A percentile compares a stretch with the other conserved stretches of the same genome.
Evolutionary conservation across 352 stramenopile species (phyloP).

Genomic region (Globisporangium sylvaticum): DNA sequence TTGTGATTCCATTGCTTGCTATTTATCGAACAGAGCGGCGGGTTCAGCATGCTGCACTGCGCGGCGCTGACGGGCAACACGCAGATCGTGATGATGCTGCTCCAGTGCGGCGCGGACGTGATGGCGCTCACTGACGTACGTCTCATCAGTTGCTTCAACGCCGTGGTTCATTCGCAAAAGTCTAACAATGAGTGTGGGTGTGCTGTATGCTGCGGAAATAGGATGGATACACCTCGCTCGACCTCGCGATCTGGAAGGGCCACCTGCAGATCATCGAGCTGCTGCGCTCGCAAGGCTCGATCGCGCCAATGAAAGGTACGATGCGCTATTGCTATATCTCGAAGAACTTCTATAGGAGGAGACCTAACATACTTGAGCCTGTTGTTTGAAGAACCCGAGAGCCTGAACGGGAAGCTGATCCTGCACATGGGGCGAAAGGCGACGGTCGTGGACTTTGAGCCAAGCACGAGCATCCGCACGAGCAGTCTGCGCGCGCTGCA

Average conservation of each 20-base stretch:
- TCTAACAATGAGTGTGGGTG: neutral
- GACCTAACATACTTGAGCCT: neutral
- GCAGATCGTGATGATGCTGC: conserved; percentile 86
- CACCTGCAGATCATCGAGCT: conserved; percentile 84
- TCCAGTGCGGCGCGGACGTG: conserved; percentile 75
- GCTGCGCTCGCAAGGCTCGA: conserved; percentile 71
- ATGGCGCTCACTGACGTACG: conserved; percentile 71
- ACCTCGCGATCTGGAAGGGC: conserved; percentile 78
- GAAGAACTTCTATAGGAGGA: neutral
- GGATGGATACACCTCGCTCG: conserved; percentile 79
- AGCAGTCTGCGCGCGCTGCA: conserved; percentile 73
- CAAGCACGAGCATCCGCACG: conserved; percentile 67
- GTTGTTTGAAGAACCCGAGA: conserved; percentile 51
- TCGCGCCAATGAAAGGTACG: conserved; percentile 78
- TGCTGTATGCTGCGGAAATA: conserved; percentile 13
- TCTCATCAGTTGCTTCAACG: neutral
- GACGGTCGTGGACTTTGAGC: conserved; percentile 81
- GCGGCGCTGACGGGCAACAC: conserved; percentile 72
- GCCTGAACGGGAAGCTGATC: conserved; percentile 73
- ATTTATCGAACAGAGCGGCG: conserved; percentile 38
- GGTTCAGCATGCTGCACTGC: conserved; percentile 82
- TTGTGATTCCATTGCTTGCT: neutral
- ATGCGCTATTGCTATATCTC: neutral
- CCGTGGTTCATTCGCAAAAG: neutral
- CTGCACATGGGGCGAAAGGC: conserved; percentile 61